Conservation (phyloP, 495 filamentous ascomycete genomes). For the Trichocladium antarcticum region DNA sequence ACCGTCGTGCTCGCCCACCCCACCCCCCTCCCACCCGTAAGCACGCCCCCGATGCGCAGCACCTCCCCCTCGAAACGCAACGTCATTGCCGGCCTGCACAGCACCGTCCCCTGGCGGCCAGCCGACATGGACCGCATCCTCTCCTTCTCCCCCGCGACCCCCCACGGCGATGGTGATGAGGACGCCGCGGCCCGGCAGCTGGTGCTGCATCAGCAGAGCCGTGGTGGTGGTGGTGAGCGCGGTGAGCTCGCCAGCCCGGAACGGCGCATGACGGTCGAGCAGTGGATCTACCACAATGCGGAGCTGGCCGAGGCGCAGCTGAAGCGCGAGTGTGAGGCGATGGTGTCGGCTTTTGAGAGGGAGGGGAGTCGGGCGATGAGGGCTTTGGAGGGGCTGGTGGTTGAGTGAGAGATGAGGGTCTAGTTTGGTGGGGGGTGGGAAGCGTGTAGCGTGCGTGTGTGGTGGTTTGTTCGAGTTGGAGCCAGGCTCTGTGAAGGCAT, state of each 20-base stretch:
- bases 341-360: conserved; percentile 69
- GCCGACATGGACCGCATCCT: conserved; percentile 61
- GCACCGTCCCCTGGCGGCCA: conserved; percentile 55
- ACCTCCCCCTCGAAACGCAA: conserved; percentile 56
- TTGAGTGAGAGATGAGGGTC: conserved; percentile 20
- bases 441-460: neutral
- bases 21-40: conserved; percentile 32
- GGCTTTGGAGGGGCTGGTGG: conserved; percentile 59
- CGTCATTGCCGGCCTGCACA: conserved; percentile 46
- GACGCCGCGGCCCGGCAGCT: no score
- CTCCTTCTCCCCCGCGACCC: conserved; percentile 32
- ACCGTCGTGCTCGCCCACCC: conserved; percentile 41
- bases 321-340: conserved; percentile 64
- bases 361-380: conserved; percentile 69
- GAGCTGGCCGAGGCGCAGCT: conserved; percentile 65
- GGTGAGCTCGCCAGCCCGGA: conserved; percentile 60
- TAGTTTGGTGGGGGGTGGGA: neutral
- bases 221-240: conserved; percentile 27
- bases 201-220: neutral
- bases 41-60: conserved; percentile 29
- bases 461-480: neutral
- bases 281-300: conserved; percentile 82
- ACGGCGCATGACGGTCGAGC: conserved; percentile 80
- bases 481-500: neutral
- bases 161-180: conserved; percentile 26